Conservation (phyloP, 2,329 filamentous ascomycete species). For the Anthostomella pinea region DNA sequence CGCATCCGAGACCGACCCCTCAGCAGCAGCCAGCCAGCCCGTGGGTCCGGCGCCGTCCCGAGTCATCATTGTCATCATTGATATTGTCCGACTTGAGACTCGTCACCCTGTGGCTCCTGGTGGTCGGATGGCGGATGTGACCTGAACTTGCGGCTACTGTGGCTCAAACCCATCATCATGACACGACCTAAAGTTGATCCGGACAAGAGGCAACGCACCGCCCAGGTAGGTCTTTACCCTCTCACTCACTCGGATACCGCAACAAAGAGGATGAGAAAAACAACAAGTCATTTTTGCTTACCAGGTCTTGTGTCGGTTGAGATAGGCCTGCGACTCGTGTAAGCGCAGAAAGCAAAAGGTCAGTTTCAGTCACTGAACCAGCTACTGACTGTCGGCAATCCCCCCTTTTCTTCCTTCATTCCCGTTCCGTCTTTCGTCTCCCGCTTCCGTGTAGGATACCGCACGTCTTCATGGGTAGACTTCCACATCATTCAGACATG, state of each 20-base stretch:
- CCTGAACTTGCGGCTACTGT: constrained; percentile 24
- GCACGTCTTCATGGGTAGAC: background rate
- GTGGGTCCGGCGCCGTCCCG: constrained; percentile 30
- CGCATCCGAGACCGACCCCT: constrained; percentile 32
- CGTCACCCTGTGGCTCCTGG: constrained; percentile 25
- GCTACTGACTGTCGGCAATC: no score
- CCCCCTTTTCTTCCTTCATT: no score
- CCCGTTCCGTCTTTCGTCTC: constrained; percentile 2
- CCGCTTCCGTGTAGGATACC: background rate
- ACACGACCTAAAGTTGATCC: constrained; percentile 53
- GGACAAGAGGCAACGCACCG: constrained; percentile 61
- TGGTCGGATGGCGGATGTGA: constrained; percentile 36
- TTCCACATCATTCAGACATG: background rate
- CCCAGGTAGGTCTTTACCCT: no score
- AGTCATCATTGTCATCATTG: constrained; percentile 18
- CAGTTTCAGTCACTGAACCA: constrained; percentile 32
- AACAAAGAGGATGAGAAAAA: no score
- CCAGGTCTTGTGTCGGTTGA: no score
- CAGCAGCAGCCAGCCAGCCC: constrained; percentile 19
- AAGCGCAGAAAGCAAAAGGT: constrained; percentile 68
- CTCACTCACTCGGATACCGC: no score
- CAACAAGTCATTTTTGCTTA: no score
- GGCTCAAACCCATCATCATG: constrained; percentile 35
- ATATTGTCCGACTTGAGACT: constrained; percentile 24
- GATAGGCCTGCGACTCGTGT: constrained; percentile 63